Evolutionary conservation across 2,329 filamentous ascomycete species (phyloP), one percentile per base, ranked within the genome.

Genomic region (Apiospora arundinis): DNA sequence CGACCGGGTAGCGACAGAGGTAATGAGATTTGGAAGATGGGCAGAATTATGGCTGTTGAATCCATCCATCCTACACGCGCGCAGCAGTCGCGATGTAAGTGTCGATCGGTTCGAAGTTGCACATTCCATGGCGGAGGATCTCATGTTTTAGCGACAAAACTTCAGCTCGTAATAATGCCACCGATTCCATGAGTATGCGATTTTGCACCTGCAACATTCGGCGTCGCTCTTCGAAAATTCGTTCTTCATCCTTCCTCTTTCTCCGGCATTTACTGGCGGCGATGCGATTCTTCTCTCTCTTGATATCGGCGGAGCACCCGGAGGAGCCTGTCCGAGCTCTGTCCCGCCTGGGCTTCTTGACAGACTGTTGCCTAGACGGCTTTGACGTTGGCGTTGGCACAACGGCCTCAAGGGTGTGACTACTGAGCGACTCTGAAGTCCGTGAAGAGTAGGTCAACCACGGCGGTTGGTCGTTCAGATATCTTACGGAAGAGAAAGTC

Each of bases 241-340:
- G 18, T 70, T 48, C 32, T 70, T 42, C 16, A 25, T 70, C 67
- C 44, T 67, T n/a, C n/a, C n/a, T n/a, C n/a, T 70, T 25, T 70
- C 69, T 48, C 69, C n/a, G n/a, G n/a, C n/a, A n/a, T n/a, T n/a
- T n/a, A n/a, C n/a, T n/a, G n/a, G n/a, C n/a, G n/a, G n/a, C n/a
- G n/a, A n/a, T n/a, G n/a, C n/a, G n/a, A n/a, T n/a, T n/a, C n/a
- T n/a, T n/a, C n/a, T n/a, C n/a, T n/a, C n/a, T 23, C 9, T 28
- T 46, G 66, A 48, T 28, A n/a, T 48, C n/a, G 21, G 40, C 25
- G 25, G 66, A 28, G 16, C 40, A 11, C 25, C 23, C 25, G 11
- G 66, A 68, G n/a, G 66, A 48, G 56, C 56, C 56, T 32, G 8
- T 0, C 28, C 56, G 56, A 23, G 8, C 16, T 42, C 56, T 65